phyloP scores from a whole-genome alignment of 805 yeast genomes.

The Saturnispora gosingensis region DNA sequence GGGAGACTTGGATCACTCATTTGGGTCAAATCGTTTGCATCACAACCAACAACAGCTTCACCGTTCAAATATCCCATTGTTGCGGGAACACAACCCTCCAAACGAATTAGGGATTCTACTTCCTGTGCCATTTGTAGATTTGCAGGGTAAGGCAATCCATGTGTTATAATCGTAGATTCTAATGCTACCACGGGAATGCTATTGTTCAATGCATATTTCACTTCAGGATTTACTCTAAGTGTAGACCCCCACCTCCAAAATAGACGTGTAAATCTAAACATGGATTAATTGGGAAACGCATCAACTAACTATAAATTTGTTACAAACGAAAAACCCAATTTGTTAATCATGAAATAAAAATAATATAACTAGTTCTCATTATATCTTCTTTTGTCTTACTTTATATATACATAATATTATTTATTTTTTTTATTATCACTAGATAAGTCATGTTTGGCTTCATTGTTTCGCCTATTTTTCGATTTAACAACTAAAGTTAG shows the following conservation, averaged over 20 bases:
- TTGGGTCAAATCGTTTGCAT: conserved; percentile 35
- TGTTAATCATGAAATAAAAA: too few relatives aligned
- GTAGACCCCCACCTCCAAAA: neutral
- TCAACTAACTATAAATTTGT: neutral
- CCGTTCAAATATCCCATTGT: conserved; percentile 76
- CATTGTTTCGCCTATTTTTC: neutral
- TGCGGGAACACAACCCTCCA: conserved; percentile 69
- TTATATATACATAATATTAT: neutral
- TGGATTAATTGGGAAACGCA: neutral
- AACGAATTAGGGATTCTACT: conserved; percentile 56
- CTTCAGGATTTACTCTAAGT: conserved; percentile 32
- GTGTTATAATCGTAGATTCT: conserved; percentile 83
- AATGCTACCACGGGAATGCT: conserved; percentile 67
- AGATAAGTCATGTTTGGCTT: neutral
- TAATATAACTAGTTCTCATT: neutral
- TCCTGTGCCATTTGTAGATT: conserved; percentile 62
- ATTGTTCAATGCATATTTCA: conserved; percentile 49
- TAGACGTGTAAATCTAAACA: neutral
- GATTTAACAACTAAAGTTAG: neutral
- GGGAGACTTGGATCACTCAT: conserved; percentile 33
- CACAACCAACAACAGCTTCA: conserved; percentile 58
- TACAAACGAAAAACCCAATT: neutral
- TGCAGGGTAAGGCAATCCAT: conserved; percentile 77
- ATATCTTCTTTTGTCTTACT: neutral
- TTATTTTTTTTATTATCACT: neutral